Base-by-base conservation (phyloP, 2,329 filamentous ascomycete genomes). In the Colletotrichum sp. region DNA sequence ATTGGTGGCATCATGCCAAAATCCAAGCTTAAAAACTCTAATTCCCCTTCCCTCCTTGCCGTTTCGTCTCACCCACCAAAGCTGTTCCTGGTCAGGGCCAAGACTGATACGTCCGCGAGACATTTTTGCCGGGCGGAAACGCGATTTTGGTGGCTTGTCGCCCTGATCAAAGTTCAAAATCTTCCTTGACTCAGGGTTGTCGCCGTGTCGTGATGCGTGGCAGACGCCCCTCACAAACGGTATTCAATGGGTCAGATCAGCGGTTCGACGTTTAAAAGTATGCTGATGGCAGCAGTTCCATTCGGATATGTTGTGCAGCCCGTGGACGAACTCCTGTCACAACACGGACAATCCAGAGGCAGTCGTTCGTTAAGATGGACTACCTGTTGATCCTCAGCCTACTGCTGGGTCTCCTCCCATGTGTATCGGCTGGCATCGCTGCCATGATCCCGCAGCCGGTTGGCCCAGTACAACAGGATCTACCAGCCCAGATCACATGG, bases 51-150 rank as follows among this genome's bases (percentile, higher is more conserved):
- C n/a, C 49, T 32, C 65, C 44, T 59, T 57, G 65, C 15, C 13
- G 65, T 68, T 68, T 68, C 65, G 24, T 36, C 65, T 26, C 65
- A 24, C 21, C 21, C 30, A 26, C 0, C n/a, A 36, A 26, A 34
- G 49, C 15, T 68, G 30, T 26, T 5, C 49, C 65, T 68, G 49
- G 28, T 36, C 28, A 18, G 15, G 21, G 26, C 21, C 13, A 7
- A 57, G 65, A 68, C 30, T 68, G 65, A 68, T 68, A 68, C 65
- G 65, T 15, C 28, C 65, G 16, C 65, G 65, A 68, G 49, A 68
- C 65, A 9, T 8, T 18, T 30, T n/a, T 9, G 65, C n/a, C 49
- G 28, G 7, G 65, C 10, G 28, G 16, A 26, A 36, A 57, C 18
- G n/a, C 16, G 65, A 57, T 2, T 18, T 21, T 30, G 15, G 64